Evolutionary conservation across 148 eudicot species (phyloP).

Genomic region (Polygonum aviculare): DNA sequence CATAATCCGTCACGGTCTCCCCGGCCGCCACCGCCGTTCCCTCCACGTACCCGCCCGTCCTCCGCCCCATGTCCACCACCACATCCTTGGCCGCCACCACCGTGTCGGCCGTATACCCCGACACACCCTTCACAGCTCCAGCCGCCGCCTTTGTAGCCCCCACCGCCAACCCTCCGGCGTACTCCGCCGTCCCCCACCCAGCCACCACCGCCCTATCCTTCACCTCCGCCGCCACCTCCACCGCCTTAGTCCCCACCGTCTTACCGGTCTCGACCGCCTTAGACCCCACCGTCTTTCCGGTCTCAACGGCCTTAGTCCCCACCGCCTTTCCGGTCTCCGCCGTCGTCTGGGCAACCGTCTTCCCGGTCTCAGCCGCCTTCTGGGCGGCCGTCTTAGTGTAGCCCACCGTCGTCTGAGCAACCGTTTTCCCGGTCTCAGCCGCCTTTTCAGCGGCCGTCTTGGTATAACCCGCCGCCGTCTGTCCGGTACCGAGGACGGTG

Average conservation of each 20-base stretch:
- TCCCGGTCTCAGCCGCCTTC: background rate
- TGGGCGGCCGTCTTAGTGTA: background rate
- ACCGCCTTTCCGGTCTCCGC: background rate
- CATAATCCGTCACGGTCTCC: constrained; percentile 9
- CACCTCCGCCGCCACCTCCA: constrained; percentile 5
- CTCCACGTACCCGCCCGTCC: constrained; percentile 8
- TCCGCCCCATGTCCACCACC: background rate
- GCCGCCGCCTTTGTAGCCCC: constrained; percentile 7
- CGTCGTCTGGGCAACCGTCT: background rate
- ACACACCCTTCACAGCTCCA: constrained; percentile 12
- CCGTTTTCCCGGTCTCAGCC: background rate
- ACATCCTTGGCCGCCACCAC: constrained; percentile 11
- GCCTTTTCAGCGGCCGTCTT: constrained; percentile 1
- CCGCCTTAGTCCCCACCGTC: background rate
- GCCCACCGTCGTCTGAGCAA: background rate
- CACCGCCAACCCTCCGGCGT: constrained; percentile 9
- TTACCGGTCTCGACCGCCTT: background rate
- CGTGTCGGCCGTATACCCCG: background rate
- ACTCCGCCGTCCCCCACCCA: constrained; percentile 13
- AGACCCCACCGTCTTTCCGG: constrained; percentile 7
- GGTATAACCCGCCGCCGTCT: constrained; percentile 1
- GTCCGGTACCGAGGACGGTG: background rate
- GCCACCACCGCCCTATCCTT: constrained; percentile 4
- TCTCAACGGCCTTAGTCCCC: background rate
- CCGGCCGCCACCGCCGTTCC: constrained; percentile 8